A percentile compares a stretch with the other conserved stretches of the same genome.
Conservation (phyloP, 2,329 filamentous ascomycete genomes). For the Xylariaceae sp. region DNA sequence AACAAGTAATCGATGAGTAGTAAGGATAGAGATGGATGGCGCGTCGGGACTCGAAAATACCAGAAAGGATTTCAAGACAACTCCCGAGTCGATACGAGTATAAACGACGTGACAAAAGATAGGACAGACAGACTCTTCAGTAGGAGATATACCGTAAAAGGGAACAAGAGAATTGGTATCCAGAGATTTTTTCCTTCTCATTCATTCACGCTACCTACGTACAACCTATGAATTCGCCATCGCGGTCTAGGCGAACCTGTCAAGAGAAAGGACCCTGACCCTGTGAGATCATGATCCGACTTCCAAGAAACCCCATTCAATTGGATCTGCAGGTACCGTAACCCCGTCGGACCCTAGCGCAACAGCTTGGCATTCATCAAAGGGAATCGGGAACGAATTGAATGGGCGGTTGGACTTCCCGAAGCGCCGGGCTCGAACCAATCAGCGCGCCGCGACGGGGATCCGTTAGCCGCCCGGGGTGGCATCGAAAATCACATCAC, state of each 20-base stretch:
- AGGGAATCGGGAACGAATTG: too few relatives aligned
- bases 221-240: background rate
- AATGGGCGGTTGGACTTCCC: background rate
- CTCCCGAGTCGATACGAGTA: background rate
- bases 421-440: background rate
- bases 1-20: background rate
- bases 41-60: too few relatives aligned
- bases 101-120: background rate
- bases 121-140: background rate
- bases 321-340: background rate
- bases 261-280: too few relatives aligned
- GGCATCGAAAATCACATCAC: background rate
- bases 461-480: background rate
- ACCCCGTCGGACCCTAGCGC: background rate
- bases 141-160: background rate
- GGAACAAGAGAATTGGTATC: slow-evolving; percentile 13
- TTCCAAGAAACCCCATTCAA: background rate
- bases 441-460: background rate
- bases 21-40: too few relatives aligned
- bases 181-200: background rate
- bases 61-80: background rate
- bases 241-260: too few relatives aligned
- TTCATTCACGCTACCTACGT: background rate
- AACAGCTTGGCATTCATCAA: too few relatives aligned
- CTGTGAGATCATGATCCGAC: background rate